A percentile compares a stretch with the other conserved stretches of the same genome.
phyloP scores from a whole-genome alignment of 495 filamentous ascomycete species.

The Collariella sp. region DNA sequence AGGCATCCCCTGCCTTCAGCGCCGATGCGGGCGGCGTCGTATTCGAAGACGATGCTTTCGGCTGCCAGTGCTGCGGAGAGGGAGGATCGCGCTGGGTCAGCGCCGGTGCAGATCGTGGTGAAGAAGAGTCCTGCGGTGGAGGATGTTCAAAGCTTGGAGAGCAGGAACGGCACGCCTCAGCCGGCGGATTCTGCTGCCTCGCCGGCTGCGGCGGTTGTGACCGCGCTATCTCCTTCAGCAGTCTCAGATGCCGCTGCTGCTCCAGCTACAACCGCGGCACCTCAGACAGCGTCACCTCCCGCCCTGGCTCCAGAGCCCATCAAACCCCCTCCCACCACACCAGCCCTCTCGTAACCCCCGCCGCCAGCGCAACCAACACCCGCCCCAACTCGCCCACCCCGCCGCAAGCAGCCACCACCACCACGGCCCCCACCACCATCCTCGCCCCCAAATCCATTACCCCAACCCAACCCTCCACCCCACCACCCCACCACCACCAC shows the following conservation, averaged over 20 bases:
- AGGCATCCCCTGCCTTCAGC: background rate
- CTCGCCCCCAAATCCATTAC: background rate
- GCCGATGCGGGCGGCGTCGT: background rate
- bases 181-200: background rate
- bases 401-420: background rate
- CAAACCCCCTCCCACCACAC: background rate
- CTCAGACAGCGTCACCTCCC: background rate
- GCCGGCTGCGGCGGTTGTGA: background rate
- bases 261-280: background rate
- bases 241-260: background rate
- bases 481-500: background rate
- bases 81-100: constrained; percentile 3
- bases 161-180: background rate
- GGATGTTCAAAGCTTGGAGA: background rate
- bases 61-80: background rate
- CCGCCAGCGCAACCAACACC: constrained; percentile 8
- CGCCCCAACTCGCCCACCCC: constrained; percentile 10
- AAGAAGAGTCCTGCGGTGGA: background rate
- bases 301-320: background rate
- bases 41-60: background rate
- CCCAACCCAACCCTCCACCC: background rate
- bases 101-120: background rate
- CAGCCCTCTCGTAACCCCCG: constrained; percentile 15
- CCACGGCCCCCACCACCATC: background rate
- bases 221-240: background rate